These are phyloP conservation scores for Achaetomiella virescens DNA, from an alignment of 495 filamentous ascomycete genomes.

Conservation along the genomic window DNA sequence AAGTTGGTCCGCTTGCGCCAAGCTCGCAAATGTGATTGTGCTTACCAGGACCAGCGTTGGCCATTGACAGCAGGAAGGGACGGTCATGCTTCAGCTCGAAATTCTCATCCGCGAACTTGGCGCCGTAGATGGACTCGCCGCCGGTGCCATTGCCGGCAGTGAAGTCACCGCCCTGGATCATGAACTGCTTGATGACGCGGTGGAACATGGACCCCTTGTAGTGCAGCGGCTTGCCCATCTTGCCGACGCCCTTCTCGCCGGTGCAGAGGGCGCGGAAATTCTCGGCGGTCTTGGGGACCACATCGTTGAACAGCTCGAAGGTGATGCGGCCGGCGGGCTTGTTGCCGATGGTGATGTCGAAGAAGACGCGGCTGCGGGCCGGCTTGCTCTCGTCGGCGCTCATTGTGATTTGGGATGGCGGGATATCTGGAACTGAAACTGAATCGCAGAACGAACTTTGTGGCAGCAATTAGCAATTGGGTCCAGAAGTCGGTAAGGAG, in stretches of 20 bases:
- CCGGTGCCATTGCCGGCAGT: slow-evolving; percentile 91
- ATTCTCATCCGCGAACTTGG: slow-evolving; percentile 97
- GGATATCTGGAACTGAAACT: background rate
- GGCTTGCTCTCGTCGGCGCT: slow-evolving; percentile 33
- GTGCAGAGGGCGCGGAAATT: slow-evolving; percentile 98
- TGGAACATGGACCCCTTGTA: slow-evolving; percentile 93
- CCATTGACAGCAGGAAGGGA: slow-evolving; percentile 94
- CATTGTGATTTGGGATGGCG: slow-evolving; percentile 24
- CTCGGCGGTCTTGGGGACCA: slow-evolving; percentile 88
- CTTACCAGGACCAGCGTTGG: slow-evolving; percentile 91
- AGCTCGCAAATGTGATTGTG: background rate
- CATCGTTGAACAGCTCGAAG: slow-evolving; percentile 83
- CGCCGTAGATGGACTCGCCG: slow-evolving; percentile 95
- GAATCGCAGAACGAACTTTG: background rate
- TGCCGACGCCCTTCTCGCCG: slow-evolving; percentile 78
- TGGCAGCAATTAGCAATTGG: background rate
- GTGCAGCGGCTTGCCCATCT: slow-evolving; percentile 76
- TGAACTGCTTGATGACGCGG: slow-evolving; percentile 95
- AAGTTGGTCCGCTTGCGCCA: background rate
- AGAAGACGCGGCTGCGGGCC: slow-evolving; percentile 69
- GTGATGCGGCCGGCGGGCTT: slow-evolving; percentile 65
- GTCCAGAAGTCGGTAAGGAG: no score
- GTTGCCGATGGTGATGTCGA: slow-evolving; percentile 77
- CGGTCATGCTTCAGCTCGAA: slow-evolving; percentile 90
- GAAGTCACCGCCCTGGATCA: slow-evolving; percentile 99